These are phyloP conservation scores for Bipolaris cookei DNA, from an alignment of 2,329 filamentous ascomycete species.

Conservation along the genomic window DNA sequence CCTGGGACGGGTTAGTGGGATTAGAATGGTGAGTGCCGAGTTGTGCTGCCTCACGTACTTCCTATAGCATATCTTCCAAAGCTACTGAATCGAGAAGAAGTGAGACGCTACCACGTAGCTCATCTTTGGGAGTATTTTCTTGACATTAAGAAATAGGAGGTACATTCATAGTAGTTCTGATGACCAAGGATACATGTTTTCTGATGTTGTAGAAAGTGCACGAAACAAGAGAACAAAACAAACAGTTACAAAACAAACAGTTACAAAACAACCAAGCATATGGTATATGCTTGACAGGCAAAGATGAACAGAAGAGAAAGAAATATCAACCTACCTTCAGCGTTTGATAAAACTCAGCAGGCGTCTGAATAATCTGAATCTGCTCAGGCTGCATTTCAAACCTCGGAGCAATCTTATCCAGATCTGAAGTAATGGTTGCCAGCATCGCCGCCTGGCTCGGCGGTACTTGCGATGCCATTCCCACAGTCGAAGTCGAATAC, in stretches of 20 bases:
- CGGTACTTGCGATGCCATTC: conserved; percentile 36
- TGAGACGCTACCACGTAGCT: not conserved
- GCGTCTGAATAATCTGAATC: conserved; percentile 78
- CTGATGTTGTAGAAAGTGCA: too few relatives aligned
- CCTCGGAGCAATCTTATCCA: conserved; percentile 88
- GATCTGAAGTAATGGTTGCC: conserved; percentile 69
- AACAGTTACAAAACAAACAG: too few relatives aligned
- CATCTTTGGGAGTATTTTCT: not conserved
- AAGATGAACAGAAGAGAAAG: not conserved
- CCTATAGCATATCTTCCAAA: not conserved
- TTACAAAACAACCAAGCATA: too few relatives aligned
- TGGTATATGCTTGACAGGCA: not conserved
- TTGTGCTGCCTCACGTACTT: conserved; percentile 2
- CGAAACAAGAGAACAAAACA: not conserved
- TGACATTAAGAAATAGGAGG: not conserved
- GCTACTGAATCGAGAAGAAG: not conserved
- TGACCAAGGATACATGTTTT: not conserved
- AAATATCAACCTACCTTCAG: conserved; percentile 70
- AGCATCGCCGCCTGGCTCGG: conserved; percentile 62
- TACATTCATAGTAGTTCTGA: not conserved
- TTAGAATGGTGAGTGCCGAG: too few relatives aligned
- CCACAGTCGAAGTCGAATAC: conserved; percentile 44
- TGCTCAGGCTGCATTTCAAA: conserved; percentile 85
- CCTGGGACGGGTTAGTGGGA: conserved; percentile 27
- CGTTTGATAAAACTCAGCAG: conserved; percentile 87